Evolutionary conservation across 768 basidiomycete genomes (phyloP).

Genomic region (Floccularia luteovirens): DNA sequence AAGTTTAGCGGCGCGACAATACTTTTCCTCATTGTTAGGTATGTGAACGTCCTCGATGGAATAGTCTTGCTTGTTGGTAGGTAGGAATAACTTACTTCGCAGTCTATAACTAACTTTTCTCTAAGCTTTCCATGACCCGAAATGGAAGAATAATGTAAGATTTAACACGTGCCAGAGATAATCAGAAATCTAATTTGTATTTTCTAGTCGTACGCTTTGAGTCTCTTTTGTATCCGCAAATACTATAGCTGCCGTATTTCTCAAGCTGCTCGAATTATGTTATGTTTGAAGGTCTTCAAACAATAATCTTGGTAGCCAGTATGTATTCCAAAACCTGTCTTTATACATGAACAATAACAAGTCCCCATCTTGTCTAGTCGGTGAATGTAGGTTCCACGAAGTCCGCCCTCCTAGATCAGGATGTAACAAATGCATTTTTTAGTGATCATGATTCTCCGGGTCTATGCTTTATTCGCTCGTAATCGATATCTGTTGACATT

Average conservation of each 20-base stretch:
- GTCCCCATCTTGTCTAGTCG: slow-evolving; percentile 8
- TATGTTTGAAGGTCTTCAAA: too few relatives aligned
- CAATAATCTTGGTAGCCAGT: too few relatives aligned
- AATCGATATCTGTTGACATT: slow-evolving; percentile 9
- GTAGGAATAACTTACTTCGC: background rate
- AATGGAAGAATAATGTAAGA: slow-evolving; percentile 12
- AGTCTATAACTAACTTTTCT: background rate
- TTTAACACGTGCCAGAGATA: background rate
- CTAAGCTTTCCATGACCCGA: slow-evolving; percentile 15
- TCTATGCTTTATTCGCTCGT: slow-evolving; percentile 20
- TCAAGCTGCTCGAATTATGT: too few relatives aligned
- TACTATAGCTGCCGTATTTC: too few relatives aligned
- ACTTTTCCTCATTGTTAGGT: slow-evolving; percentile 23
- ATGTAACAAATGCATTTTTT: background rate
- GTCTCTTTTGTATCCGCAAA: background rate
- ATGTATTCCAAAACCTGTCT: too few relatives aligned
- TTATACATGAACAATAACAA: too few relatives aligned
- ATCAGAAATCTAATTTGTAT: background rate
- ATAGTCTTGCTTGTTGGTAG: slow-evolving; percentile 16
- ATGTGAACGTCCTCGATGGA: slow-evolving; percentile 18
- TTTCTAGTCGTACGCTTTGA: background rate
- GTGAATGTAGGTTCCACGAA: slow-evolving; percentile 10
- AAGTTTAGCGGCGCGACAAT: slow-evolving; percentile 14
- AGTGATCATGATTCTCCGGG: slow-evolving; percentile 24
- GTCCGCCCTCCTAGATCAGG: background rate